These are phyloP conservation scores for Croton setiger DNA, from an alignment of 441 rosid genomes.

Conservation along the genomic window DNA sequence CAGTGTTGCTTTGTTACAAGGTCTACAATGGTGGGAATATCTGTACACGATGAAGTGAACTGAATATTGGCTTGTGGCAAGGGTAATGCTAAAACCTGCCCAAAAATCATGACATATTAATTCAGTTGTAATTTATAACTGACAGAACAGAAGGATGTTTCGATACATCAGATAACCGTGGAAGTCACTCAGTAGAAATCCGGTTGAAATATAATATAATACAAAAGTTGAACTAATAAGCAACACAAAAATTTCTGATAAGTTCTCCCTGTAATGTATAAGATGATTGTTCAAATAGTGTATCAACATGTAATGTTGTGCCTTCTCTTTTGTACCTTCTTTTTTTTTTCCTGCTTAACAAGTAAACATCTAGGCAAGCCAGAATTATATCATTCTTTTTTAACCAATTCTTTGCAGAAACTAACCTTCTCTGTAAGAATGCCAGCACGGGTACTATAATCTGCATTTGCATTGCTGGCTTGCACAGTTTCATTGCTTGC, in stretches of 20 bases:
- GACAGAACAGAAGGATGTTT: not conserved
- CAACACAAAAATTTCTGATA: not conserved
- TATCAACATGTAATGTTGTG: not conserved
- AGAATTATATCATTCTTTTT: not conserved
- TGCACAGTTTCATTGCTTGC: no score
- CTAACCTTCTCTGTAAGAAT: not conserved
- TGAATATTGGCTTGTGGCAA: constrained; percentile 39
- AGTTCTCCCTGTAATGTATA: not conserved
- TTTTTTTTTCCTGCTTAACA: not conserved
- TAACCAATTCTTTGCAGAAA: constrained; percentile 8
- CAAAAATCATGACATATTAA: constrained; percentile 7
- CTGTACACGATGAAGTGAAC: constrained; percentile 27
- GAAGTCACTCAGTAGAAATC: not conserved
- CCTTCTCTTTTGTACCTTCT: no score
- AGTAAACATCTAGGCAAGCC: not conserved
- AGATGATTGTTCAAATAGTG: not conserved
- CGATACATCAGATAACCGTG: not conserved
- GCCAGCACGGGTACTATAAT: not conserved
- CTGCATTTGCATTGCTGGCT: no score
- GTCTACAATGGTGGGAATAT: constrained; percentile 24
- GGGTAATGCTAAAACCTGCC: constrained; percentile 86
- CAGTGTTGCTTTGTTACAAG: constrained; percentile 62
- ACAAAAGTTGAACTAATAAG: not conserved
- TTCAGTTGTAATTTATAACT: not conserved
- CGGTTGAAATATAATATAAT: not conserved